phyloP scores from a whole-genome alignment of 768 basidiomycete species.

The Hygrocybe punicea region DNA sequence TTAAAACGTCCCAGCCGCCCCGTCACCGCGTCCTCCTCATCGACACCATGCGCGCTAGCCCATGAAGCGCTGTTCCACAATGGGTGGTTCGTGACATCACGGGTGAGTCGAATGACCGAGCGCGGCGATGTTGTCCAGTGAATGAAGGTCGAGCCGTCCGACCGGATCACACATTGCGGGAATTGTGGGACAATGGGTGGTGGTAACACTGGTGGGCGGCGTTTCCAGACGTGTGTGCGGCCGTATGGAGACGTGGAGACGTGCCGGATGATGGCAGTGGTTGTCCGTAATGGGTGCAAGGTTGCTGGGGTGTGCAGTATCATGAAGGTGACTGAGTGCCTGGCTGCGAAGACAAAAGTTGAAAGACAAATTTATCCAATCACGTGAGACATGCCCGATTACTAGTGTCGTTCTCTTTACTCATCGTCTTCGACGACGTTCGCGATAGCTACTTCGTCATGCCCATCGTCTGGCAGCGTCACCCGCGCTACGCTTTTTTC shows the following conservation, averaged over 20 bases:
- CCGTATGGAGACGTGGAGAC: slow-evolving; percentile 75
- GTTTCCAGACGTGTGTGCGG: slow-evolving; percentile 78
- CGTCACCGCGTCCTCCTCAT: slow-evolving; percentile 68
- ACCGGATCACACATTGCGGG: slow-evolving; percentile 78
- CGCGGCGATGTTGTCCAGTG: slow-evolving; percentile 89
- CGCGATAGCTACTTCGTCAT: no score
- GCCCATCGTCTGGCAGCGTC: slow-evolving; percentile 38
- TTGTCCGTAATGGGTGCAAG: no score
- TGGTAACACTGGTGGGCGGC: slow-evolving; percentile 63
- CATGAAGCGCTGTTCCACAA: slow-evolving; percentile 79
- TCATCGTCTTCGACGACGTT: no score
- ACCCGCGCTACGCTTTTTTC: slow-evolving; percentile 52
- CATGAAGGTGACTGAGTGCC: no score
- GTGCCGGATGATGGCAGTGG: not conserved
- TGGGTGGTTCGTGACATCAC: slow-evolving; percentile 87
- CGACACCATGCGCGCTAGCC: slow-evolving; percentile 62
- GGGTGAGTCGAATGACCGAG: slow-evolving; percentile 69
- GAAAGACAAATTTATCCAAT: no score
- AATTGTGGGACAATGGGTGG: slow-evolving; percentile 84
- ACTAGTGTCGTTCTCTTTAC: no score
- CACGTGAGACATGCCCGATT: no score
- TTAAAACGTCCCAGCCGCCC: slow-evolving; percentile 76
- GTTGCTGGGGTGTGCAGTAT: no score
- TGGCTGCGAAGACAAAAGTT: no score
- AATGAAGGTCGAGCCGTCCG: slow-evolving; percentile 84